Base-by-base conservation (phyloP, 306 rosid species). In the Lablab purpureus region DNA sequence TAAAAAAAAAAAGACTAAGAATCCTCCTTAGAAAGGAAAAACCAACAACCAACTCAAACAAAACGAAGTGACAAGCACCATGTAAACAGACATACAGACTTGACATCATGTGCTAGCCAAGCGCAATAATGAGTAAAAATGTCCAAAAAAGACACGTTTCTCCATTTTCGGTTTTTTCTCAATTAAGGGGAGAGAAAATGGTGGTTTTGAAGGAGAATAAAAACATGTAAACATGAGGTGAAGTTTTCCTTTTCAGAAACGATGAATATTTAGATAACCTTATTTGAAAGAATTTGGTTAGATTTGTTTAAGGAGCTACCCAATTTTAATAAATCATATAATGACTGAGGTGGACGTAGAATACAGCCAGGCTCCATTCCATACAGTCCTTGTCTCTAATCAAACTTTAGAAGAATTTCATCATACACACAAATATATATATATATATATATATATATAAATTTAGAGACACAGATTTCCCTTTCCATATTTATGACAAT, bases 401-500 rank as follows among this genome's bases (percentile, higher is more conserved):
- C 34, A 68, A 23, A 54, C 46, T 62, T 47, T 46, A 23, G 69
- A 66, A 12, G 40, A 22, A 67, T 30, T 41, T 23, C 59, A 46
- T 54, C 71, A 6, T 34, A 34, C 6, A 34, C 6, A 34, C 6
- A 34, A 5, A 34, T 34, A 34, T 34, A 34, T 34, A 34, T 6
- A 34, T 10, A 36, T 8, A 32, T 6, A 36, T 36, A 1, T 7
- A 7, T 10, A 46, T 71, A 77, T 23, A 54, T 41, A 43, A 43
- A 86, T 15, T 74, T 51, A 45, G 59, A 55, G 46, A 75, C 25
- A 58, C 17, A 49, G 22, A 74, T 69, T 73, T 13, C 8, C 51
- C 83, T 58, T 64, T 52, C 76, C 68, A 78, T 77, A 87, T 75
- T 54, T 80, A 43, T 2, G 66, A 66, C 72, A 54, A 83, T 60